Evolutionary conservation across 169 alveolate genomes (phyloP), one percentile per base, ranked within the genome.

Genomic region (Ichthyophthirius multifiliis): DNA sequence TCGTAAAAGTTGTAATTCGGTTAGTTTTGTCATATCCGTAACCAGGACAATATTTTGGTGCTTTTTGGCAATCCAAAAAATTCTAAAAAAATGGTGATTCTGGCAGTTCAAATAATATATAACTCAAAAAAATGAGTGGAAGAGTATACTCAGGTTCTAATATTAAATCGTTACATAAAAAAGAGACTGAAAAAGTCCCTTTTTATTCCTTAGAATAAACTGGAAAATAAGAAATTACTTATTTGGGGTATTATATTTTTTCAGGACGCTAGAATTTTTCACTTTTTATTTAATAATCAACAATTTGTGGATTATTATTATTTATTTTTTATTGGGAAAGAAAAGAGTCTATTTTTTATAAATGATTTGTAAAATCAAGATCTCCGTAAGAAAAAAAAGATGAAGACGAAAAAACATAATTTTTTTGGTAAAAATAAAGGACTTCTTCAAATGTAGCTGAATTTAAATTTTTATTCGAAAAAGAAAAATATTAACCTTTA

Each of bases 371-470:
- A 35, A 88, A 88, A 64, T 88, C 88, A 10, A 88, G 31, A 64
- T 88, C 93, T 1, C 93, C 93, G 47, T 84, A 88, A 27, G 93
- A 74, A 20, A 83, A 73, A 75, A 88, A 67, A n/a, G 75, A 65
- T 0, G 83, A 12, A 80, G 83, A 84, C 1, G 47, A 34, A 5
- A 87, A 84, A 77, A 76, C 80, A 48, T 83, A 88, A 37, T 80
- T 55, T 39, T 67, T 65, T 30, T 47, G n/a, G 44, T 88, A 87
- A 46, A 48, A 88, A 0, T 79, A 76, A 18, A 20, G 45, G 32
- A 88, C 47, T 27, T 83, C 87, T 30, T 83, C 65, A 77, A 81
- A 84, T 23, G 67, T 71, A 1, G 83, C 55, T 32, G 47, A 43
- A 13, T 80, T 65, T n/a, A 84, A 67, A 32, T n/a, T 74, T 15